A percentile compares a stretch with the other conserved stretches of the same genome.
Conservation (phyloP, 768 basidiomycete species). For the Lanmaoa rubissima region DNA sequence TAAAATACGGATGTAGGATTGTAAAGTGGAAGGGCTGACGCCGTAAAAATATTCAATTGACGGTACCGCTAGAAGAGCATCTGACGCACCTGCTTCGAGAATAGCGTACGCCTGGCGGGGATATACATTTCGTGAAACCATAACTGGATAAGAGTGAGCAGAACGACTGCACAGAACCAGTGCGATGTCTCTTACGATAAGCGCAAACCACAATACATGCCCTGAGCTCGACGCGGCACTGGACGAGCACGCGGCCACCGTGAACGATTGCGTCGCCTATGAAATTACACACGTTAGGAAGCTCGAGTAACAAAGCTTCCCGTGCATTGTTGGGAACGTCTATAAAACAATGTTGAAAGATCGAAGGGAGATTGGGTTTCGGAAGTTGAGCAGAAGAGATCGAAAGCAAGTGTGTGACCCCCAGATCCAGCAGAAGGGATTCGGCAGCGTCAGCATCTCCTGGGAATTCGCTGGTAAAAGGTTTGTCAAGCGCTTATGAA, state of each 20-base stretch:
- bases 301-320: slow-evolving; percentile 42
- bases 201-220: slow-evolving; percentile 54
- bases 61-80: neutral
- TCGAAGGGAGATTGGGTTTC: slow-evolving; percentile 29
- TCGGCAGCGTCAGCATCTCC: slow-evolving; percentile 48
- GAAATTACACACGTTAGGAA: slow-evolving; percentile 47
- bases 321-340: slow-evolving; percentile 38
- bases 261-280: slow-evolving; percentile 41
- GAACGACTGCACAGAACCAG: neutral
- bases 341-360: slow-evolving; percentile 42
- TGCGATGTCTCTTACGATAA: slow-evolving; percentile 40
- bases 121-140: slow-evolving; percentile 40
- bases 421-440: slow-evolving; percentile 49
- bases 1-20: slow-evolving; percentile 47
- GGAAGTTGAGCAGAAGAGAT: slow-evolving; percentile 51
- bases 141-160: slow-evolving; percentile 38
- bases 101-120: slow-evolving; percentile 39
- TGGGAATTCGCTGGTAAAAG: slow-evolving; percentile 50
- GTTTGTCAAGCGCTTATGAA: neutral
- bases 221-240: slow-evolving; percentile 51
- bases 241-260: slow-evolving; percentile 51
- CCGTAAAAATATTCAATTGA: neutral
- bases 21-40: slow-evolving; percentile 52
- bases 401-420: slow-evolving; percentile 52
- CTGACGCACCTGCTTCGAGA: slow-evolving; percentile 43